These are phyloP conservation scores for Discostella pseudostelligera DNA, from an alignment of 108 stramenopile species.

Conservation along the genomic window DNA sequence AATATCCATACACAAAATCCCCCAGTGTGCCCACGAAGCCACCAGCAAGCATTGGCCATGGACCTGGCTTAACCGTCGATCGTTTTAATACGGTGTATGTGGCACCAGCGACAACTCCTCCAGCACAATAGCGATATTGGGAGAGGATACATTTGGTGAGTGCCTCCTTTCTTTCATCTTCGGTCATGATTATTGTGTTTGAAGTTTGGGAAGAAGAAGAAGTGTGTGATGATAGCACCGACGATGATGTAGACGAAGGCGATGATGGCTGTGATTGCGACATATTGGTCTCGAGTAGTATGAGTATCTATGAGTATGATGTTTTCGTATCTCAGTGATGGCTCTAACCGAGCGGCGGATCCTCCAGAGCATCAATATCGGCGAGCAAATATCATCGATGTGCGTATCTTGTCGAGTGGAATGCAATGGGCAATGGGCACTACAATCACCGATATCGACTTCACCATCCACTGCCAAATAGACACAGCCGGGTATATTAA, in stretches of 20 bases:
- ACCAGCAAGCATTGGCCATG: constrained; percentile 47
- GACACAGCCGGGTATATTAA: too few relatives aligned
- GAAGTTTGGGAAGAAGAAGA: not conserved
- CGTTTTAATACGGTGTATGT: constrained; percentile 17
- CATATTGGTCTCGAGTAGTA: not conserved
- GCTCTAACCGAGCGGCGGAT: too few relatives aligned
- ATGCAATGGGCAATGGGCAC: too few relatives aligned
- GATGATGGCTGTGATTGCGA: not conserved
- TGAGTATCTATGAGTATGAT: too few relatives aligned
- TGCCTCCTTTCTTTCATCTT: constrained; percentile 23
- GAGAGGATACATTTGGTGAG: constrained; percentile 39
- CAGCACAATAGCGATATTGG: constrained; percentile 42
- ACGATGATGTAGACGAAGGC: too few relatives aligned
- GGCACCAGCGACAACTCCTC: constrained; percentile 34
- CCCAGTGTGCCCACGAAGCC: constrained; percentile 46
- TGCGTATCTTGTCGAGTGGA: too few relatives aligned
- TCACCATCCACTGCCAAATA: too few relatives aligned
- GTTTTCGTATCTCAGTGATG: too few relatives aligned
- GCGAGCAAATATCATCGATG: too few relatives aligned
- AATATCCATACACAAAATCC: constrained; percentile 43
- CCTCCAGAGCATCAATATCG: too few relatives aligned
- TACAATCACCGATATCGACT: too few relatives aligned
- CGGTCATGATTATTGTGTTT: not conserved
- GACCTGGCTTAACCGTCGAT: constrained; percentile 9
- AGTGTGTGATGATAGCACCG: not conserved